These are phyloP conservation scores for Ambrosiella xylebori DNA, from an alignment of 2,329 filamentous ascomycete genomes.

Conservation along the genomic window DNA sequence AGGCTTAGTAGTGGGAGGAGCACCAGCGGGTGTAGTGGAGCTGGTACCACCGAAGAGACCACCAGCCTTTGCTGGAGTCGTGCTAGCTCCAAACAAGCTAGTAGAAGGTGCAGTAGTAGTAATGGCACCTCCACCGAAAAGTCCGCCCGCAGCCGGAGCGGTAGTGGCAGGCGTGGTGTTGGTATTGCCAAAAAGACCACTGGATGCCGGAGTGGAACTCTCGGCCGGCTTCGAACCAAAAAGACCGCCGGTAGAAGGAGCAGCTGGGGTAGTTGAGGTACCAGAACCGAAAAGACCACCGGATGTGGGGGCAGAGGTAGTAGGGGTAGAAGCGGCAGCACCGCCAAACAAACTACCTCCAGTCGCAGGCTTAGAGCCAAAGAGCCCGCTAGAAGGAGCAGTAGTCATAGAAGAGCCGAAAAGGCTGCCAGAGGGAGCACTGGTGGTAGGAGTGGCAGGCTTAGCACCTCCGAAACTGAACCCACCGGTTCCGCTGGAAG, in stretches of 20 bases:
- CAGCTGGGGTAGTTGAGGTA: conserved; percentile 33
- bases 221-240: conserved; percentile 17
- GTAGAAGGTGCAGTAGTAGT: conserved; percentile 8
- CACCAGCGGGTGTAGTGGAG: conserved; percentile 12
- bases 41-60: conserved; percentile 13
- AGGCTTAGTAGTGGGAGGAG: conserved; percentile 17
- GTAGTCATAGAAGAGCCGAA: conserved; percentile 22
- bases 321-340: neutral
- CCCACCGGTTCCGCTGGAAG: conserved; percentile 12
- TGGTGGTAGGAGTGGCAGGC: conserved; percentile 19
- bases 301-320: conserved; percentile 16
- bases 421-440: conserved; percentile 24
- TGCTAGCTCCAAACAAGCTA: conserved; percentile 7
- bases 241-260: conserved; percentile 34
- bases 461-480: conserved; percentile 16
- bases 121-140: conserved; percentile 15
- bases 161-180: conserved; percentile 13
- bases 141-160: conserved; percentile 14
- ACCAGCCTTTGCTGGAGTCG: conserved; percentile 17
- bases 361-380: conserved; percentile 17
- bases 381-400: conserved; percentile 21
- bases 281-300: conserved; percentile 19
- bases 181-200: conserved; percentile 16
- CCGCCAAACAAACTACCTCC: conserved; percentile 25
- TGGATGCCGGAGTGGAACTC: conserved; percentile 16